Conservation (phyloP, 345 rosid genomes). For the Sonneratia caseolaris region DNA sequence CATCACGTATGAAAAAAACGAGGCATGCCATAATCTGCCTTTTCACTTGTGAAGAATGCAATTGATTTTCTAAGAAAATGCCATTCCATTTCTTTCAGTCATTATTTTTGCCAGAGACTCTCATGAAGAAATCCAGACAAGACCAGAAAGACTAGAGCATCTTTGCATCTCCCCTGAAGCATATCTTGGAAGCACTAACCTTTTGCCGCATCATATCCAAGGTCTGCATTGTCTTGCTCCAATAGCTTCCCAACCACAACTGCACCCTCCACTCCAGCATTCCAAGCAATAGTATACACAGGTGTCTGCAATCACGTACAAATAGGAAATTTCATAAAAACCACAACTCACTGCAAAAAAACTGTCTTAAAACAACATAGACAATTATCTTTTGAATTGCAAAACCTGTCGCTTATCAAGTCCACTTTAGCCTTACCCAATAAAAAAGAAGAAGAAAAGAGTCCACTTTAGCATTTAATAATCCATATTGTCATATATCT, state of each 20-base stretch:
- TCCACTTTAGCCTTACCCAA: too few species aligned
- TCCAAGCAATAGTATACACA: slow-evolving; percentile 69
- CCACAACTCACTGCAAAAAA: neutral
- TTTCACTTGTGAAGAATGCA: neutral
- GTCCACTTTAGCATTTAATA: too few species aligned
- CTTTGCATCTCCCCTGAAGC: neutral
- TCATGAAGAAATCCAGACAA: neutral
- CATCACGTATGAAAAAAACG: neutral
- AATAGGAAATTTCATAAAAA: neutral
- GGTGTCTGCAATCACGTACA: slow-evolving; percentile 44
- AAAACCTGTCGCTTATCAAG: too few species aligned
- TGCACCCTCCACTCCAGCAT: slow-evolving; percentile 96
- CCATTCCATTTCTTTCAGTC: neutral
- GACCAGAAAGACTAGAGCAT: neutral
- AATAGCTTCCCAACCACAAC: slow-evolving; percentile 88
- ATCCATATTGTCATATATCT: neutral
- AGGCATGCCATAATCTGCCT: too few species aligned
- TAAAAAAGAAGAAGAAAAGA: too few species aligned
- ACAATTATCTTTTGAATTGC: too few species aligned
- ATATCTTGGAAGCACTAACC: slow-evolving; percentile 29
- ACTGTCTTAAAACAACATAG: too few species aligned
- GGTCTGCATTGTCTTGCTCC: slow-evolving; percentile 75
- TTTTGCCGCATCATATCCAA: slow-evolving; percentile 96
- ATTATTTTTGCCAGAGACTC: too few species aligned
- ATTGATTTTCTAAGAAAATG: neutral